Evolutionary conservation across 306 rosid species (phyloP).

Genomic region (Quercus gilva): DNA sequence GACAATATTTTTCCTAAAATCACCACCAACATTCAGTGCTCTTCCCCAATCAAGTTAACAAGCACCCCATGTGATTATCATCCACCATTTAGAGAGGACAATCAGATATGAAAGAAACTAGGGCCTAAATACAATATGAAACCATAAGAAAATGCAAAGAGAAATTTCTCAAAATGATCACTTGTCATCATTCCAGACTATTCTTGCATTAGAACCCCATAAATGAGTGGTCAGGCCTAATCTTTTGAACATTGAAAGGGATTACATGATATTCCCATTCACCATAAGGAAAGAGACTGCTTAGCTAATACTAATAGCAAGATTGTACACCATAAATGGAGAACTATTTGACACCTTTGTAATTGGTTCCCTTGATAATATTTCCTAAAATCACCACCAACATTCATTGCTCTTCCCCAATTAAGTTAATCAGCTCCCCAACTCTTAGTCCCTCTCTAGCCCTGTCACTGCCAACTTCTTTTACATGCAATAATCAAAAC

Average conservation of each 20-base stretch:
- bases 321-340: background rate
- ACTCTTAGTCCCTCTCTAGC: background rate
- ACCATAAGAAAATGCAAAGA: background rate
- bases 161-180: background rate
- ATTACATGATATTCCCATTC: background rate
- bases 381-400: background rate
- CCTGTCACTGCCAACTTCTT: background rate
- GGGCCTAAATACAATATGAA: background rate
- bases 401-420: background rate
- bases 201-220: background rate
- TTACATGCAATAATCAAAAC: background rate
- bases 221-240: background rate
- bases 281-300: background rate
- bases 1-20: background rate
- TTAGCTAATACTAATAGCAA: background rate
- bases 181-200: background rate
- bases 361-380: background rate
- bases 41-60: background rate
- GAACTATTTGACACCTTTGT: background rate
- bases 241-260: background rate
- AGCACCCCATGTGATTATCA: background rate
- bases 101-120: background rate
- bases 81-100: too few relatives aligned
- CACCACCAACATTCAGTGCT: background rate
- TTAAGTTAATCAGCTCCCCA: background rate